A percentile compares a stretch with the other conserved stretches of the same genome.
Evolutionary conservation across 1,284 basidiomycete genomes (phyloP).

Genomic region (Pascua sp.): DNA sequence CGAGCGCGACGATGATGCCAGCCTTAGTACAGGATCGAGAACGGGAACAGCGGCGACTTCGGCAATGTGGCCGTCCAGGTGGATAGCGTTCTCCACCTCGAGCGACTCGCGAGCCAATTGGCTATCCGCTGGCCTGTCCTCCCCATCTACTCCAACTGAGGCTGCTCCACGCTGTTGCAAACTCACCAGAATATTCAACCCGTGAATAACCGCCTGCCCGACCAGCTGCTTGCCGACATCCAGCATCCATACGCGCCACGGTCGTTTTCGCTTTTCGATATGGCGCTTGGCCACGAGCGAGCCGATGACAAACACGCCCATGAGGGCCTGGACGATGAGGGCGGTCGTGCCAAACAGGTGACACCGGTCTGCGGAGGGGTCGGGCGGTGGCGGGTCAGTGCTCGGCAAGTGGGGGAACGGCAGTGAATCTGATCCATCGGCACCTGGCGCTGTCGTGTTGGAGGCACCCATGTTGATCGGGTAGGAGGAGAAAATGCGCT

Average conservation of each 20-base stretch:
- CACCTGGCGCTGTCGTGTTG: not conserved
- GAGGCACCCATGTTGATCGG: not conserved
- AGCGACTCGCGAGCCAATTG: no score
- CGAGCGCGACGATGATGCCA: no score
- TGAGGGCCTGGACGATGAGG: constrained; percentile 45
- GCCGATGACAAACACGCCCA: constrained; percentile 82
- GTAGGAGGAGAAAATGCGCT: not conserved
- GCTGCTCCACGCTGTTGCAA: no score
- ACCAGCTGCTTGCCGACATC: constrained; percentile 89
- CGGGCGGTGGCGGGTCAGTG: constrained; percentile 42
- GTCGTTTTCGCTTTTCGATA: constrained; percentile 74
- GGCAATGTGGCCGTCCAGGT: no score
- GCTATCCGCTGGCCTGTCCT: not conserved
- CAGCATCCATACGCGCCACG: constrained; percentile 86
- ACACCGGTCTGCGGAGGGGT: constrained; percentile 50
- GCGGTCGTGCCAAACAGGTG: constrained; percentile 52
- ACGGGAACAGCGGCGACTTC: no score
- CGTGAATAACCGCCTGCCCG: constrained; percentile 87
- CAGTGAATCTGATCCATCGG: not conserved
- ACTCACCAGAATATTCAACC: constrained; percentile 72
- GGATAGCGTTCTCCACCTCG: no score
- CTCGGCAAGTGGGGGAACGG: constrained; percentile 43
- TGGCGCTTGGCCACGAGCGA: constrained; percentile 86
- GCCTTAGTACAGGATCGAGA: no score
- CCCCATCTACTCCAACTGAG: no score